Evolutionary conservation across 2,329 filamentous ascomycete species (phyloP).

Genomic region (Fusarium camptoceras): DNA sequence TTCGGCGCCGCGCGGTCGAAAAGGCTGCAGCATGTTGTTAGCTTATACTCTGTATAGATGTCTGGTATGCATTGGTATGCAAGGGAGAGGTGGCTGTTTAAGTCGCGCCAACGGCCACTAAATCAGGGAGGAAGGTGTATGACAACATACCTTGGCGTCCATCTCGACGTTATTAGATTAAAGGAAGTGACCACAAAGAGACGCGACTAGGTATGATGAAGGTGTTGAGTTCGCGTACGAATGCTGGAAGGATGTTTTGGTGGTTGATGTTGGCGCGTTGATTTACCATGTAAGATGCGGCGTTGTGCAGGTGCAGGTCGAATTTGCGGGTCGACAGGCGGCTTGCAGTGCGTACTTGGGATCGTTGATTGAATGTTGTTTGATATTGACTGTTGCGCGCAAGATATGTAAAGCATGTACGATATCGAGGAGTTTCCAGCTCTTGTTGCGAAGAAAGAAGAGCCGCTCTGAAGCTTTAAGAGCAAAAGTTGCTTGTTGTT

Average conservation of each 20-base stretch:
- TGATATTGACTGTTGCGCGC: conserved; percentile 21
- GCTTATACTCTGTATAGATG: conserved; percentile 14
- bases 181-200: conserved; percentile 31
- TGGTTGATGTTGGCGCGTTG: conserved; percentile 31
- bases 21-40: conserved; percentile 51
- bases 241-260: conserved; percentile 29
- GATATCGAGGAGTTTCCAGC: conserved; percentile 1
- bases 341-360: conserved; percentile 9
- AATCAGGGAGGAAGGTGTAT: conserved; percentile 25
- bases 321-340: conserved; percentile 8
- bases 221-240: conserved; percentile 20
- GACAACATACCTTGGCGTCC: conserved; percentile 52
- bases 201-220: conserved; percentile 38
- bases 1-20: conserved; percentile 61
- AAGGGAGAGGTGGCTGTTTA: conserved; percentile 31
- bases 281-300: conserved; percentile 36
- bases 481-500: conserved; percentile 34
- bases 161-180: conserved; percentile 43
- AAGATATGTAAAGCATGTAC: conserved; percentile 10
- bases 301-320: conserved; percentile 20
- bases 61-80: conserved; percentile 22
- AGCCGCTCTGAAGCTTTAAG: conserved; percentile 9
- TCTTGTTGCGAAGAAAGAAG: not conserved
- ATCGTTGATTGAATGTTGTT: conserved; percentile 8
- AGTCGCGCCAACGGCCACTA: not conserved